Base-by-base conservation (phyloP, 2,329 filamentous ascomycete species). In the Hysterium pulicare region DNA sequence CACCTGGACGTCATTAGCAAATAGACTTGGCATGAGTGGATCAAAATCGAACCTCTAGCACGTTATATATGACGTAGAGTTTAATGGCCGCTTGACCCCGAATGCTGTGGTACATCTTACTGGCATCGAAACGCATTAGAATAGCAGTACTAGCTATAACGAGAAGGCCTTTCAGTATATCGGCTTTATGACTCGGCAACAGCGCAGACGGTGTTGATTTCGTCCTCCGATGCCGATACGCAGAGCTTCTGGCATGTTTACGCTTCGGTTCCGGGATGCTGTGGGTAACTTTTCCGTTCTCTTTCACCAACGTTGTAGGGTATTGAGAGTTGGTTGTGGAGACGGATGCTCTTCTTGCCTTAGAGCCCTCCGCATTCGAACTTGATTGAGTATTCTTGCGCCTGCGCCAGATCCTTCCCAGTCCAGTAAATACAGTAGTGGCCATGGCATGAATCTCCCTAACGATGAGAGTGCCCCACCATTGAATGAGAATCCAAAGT, bases 41-140 rank as follows among this genome's bases (percentile, higher is more conserved):
- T 19, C 33, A 10, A 22, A n/a, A 16, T 3, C 64, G 46, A 60
- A 83, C 82, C 69, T 98, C 93, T 4, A 98, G 80, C 24, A 96
- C 87, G 60, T 98, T 98, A 74, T 95, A 98, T 42, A 98, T 97
- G 45, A 98, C 93, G 64, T 98, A 98, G 9, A 98, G 78, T 64
- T 98, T 98, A 71, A 98, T 96, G 6, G 91, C 90, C 2, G 90
- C 91, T 66, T 98, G 93, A 0, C 90, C 93, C 35, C 91, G 85
- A 55, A 98, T 95, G 57, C 90, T 90, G 66, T 98, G 93, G 61
- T 98, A 98, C 88, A 97, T 96, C 39, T 90, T 82, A 61, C 90
- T 96, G 5, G 93, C 93, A 63, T 98, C 94, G 34, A 98, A 84
- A 19, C 81, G 84, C 83, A 95, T 91, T 38, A 98, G 74, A 11